These are phyloP conservation scores for Salix suchowensis DNA, from an alignment of 345 rosid species.

Conservation along the genomic window DNA sequence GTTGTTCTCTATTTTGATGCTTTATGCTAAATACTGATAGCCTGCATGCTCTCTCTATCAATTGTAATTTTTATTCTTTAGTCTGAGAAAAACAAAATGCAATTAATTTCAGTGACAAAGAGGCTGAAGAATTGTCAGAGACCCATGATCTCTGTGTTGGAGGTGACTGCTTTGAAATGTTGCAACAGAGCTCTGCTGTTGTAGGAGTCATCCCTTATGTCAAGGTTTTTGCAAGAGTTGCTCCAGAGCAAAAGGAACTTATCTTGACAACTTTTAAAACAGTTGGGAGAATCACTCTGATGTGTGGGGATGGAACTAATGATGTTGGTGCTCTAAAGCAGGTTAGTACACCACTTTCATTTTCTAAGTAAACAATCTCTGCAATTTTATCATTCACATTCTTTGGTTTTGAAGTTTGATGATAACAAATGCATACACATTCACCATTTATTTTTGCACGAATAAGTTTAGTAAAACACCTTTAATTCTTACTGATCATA, in stretches of 20 bases:
- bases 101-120: slow-evolving; percentile 59
- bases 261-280: slow-evolving; percentile 86
- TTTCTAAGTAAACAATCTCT: not conserved
- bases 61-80: not conserved
- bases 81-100: slow-evolving; percentile 19
- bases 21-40: not conserved
- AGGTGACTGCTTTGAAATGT: slow-evolving; percentile 95
- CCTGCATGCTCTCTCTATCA: not conserved
- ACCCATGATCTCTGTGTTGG: slow-evolving; percentile 92
- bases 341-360: slow-evolving; percentile 33
- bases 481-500: not conserved
- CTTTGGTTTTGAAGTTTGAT: not conserved
- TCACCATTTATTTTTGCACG: not conserved
- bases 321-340: slow-evolving; percentile 99
- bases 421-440: not conserved
- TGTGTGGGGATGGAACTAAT: slow-evolving; percentile 99
- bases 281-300: slow-evolving; percentile 84
- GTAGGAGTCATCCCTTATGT: slow-evolving; percentile 80
- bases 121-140: slow-evolving; percentile 66
- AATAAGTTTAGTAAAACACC: not conserved
- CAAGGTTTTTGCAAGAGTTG: slow-evolving; percentile 99
- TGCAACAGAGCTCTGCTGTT: slow-evolving; percentile 74
- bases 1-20: not conserved
- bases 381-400: not conserved
- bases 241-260: slow-evolving; percentile 97